A percentile compares a stretch with the other conserved stretches of the same genome.
These are phyloP conservation scores for Ceratobasidium sp. DNA, from an alignment of 1,284 basidiomycete genomes.

Conservation along the genomic window DNA sequence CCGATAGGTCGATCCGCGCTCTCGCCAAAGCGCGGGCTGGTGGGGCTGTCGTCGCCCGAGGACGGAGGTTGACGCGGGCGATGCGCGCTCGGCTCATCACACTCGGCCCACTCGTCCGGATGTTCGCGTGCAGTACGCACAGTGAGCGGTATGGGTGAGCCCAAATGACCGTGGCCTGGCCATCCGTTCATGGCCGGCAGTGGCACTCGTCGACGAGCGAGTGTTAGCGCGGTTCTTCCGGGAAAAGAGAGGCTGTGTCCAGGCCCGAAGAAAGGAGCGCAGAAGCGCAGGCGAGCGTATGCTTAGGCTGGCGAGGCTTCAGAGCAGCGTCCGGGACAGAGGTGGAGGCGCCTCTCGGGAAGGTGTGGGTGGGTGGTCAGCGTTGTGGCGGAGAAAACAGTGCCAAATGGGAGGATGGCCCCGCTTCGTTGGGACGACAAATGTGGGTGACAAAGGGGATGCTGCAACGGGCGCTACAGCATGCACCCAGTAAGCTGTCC, in stretches of 20 bases:
- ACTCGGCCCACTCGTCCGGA: conserved; percentile 9
- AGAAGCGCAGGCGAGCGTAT: not conserved
- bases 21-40: conserved; percentile 5
- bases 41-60: conserved; percentile 33
- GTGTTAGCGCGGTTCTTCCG: not conserved
- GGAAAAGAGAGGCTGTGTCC: not conserved
- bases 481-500: not conserved
- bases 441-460: conserved; percentile 25
- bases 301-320: not conserved
- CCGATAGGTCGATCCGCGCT: not conserved
- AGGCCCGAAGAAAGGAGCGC: not conserved
- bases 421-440: conserved; percentile 20
- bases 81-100: not conserved
- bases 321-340: conserved; percentile 1
- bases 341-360: conserved; percentile 21
- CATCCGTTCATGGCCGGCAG: conserved; percentile 17
- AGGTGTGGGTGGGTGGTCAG: not conserved
- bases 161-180: conserved; percentile 12
- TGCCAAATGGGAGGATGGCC: conserved; percentile 5
- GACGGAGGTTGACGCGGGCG: not conserved
- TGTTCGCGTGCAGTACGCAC: conserved; percentile 1
- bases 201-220: not conserved
- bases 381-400: conserved; percentile 20
- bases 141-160: conserved; percentile 14
- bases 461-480: not conserved